Percentiles rank a stretch among this genome's conserved stretches.
phyloP scores from a whole-genome alignment of 176 grass and related monocot species.

The Rhynchospora breviuscula region DNA sequence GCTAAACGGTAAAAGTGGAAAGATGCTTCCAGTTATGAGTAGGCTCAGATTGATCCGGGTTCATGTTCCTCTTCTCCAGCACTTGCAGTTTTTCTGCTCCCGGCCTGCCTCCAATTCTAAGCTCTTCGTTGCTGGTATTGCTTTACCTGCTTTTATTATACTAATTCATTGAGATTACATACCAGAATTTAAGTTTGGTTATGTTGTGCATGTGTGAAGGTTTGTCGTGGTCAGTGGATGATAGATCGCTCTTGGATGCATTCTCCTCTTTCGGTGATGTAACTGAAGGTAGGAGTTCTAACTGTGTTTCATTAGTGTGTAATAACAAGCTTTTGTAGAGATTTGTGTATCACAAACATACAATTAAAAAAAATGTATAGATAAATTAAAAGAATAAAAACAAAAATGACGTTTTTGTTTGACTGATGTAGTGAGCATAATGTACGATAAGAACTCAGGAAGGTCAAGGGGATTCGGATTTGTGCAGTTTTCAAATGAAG shows the following conservation, averaged over 20 bases:
- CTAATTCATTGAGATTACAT: not conserved
- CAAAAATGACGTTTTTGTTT: not conserved
- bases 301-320: not conserved
- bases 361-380: too few relatives aligned
- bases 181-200: not conserved
- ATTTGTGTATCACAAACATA: not conserved
- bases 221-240: conserved; percentile 73
- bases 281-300: conserved; percentile 50
- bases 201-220: conserved; percentile 29
- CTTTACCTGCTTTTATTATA: not conserved
- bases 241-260: conserved; percentile 68
- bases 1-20: not conserved
- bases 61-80: not conserved
- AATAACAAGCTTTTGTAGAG: not conserved
- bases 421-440: conserved; percentile 58
- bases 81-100: conserved; percentile 11
- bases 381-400: not conserved
- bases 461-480: conserved; percentile 92
- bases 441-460: conserved; percentile 91
- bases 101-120: conserved; percentile 50
- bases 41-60: not conserved
- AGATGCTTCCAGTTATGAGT: not conserved
- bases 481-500: conserved; percentile 64
- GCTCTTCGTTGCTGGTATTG: conserved; percentile 65
- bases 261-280: conserved; percentile 79